Conservation (phyloP, 2,329 filamentous ascomycete species). For the Colletotrichum truncatum region DNA sequence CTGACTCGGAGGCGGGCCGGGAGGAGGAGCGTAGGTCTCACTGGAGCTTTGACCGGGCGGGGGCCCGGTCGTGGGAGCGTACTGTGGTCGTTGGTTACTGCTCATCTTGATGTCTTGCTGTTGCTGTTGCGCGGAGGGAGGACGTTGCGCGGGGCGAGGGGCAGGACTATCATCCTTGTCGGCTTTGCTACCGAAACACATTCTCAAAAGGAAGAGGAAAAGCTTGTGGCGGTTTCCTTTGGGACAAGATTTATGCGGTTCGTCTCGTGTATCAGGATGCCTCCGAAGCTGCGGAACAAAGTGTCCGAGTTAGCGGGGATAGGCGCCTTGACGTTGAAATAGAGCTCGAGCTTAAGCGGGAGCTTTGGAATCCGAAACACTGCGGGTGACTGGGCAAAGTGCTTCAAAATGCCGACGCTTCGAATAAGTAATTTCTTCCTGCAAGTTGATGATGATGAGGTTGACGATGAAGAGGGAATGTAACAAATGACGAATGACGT, state of each 20-base stretch:
- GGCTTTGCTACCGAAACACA: slow-evolving; percentile 61
- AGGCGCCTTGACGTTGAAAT: slow-evolving; percentile 24
- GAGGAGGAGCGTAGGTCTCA: slow-evolving; percentile 11
- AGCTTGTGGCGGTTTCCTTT: neutral
- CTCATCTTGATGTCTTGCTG: slow-evolving; percentile 35
- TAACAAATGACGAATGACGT: neutral
- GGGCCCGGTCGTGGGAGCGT: slow-evolving; percentile 36
- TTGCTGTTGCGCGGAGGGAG: slow-evolving; percentile 12
- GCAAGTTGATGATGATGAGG: neutral
- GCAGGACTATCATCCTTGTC: slow-evolving; percentile 48
- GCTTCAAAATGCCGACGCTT: neutral
- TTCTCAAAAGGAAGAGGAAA: slow-evolving; percentile 33
- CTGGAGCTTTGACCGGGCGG: slow-evolving; percentile 19
- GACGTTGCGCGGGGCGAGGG: slow-evolving; percentile 47
- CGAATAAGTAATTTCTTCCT: neutral
- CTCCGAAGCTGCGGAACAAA: neutral
- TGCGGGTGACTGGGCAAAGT: neutral
- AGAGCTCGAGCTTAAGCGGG: slow-evolving; percentile 10
- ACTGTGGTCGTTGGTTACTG: slow-evolving; percentile 35
- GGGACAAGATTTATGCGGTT: slow-evolving; percentile 13
- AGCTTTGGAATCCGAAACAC: slow-evolving; percentile 12
- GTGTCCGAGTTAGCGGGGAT: neutral
- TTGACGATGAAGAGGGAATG: neutral
- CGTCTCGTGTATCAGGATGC: slow-evolving; percentile 5
- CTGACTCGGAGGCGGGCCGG: neutral